Percentiles rank a stretch among this genome's conserved stretches.
These are phyloP conservation scores for Collariella sp. DNA, from an alignment of 495 filamentous ascomycete species.

Conservation along the genomic window DNA sequence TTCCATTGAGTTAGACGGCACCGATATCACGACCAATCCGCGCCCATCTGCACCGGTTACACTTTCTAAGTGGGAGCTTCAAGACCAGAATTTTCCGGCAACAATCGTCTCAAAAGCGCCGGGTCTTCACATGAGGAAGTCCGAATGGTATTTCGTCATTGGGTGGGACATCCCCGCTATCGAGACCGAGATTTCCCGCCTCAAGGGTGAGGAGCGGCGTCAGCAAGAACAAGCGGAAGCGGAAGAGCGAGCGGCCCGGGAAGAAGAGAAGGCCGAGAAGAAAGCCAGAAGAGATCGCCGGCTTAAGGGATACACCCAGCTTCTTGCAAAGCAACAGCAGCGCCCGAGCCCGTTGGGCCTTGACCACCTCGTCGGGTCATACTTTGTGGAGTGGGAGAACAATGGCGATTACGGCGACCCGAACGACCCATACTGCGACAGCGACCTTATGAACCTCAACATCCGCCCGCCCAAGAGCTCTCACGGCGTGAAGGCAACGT, in stretches of 20 bases:
- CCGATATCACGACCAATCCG: background rate
- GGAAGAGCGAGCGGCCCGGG: background rate
- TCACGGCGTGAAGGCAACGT: slow-evolving; percentile 12
- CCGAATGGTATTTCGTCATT: background rate
- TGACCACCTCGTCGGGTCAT: background rate
- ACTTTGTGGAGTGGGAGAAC: background rate
- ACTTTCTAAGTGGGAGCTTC: background rate
- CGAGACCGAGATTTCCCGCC: background rate
- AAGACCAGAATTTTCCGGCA: background rate
- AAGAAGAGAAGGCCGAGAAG: background rate
- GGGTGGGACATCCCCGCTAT: background rate
- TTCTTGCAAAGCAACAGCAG: background rate
- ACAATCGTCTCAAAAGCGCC: background rate
- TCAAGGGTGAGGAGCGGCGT: background rate
- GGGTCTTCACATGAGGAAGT: background rate
- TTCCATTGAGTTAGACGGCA: background rate
- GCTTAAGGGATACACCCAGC: background rate
- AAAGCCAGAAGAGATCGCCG: background rate
- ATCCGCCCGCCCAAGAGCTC: slow-evolving; percentile 8
- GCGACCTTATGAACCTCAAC: slow-evolving; percentile 5
- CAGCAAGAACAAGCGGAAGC: background rate
- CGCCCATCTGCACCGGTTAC: background rate
- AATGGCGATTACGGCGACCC: background rate
- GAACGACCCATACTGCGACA: too few species aligned
- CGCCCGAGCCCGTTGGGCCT: background rate